Conservation (phyloP, 139 green algal genomes). For the Closterium sp. region DNA sequence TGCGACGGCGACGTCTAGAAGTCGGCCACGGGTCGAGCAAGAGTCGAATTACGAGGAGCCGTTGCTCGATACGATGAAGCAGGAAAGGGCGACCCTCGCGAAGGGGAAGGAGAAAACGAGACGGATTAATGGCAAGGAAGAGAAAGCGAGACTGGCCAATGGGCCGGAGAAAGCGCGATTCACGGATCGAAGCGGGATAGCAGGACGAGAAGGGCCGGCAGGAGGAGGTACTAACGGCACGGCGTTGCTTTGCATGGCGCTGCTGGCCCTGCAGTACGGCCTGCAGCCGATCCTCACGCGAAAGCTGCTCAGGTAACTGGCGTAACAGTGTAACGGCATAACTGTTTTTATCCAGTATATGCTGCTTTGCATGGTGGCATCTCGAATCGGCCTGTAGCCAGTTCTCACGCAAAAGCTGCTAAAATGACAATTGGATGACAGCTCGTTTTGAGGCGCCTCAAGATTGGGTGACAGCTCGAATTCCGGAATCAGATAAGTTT, state of each 20-base stretch:
- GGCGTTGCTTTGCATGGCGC: conserved; percentile 41
- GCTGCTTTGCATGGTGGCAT: conserved; percentile 44
- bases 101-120: background rate
- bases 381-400: conserved; percentile 29
- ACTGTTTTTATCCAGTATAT: too few relatives aligned
- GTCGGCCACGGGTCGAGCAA: background rate
- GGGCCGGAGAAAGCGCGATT: too few relatives aligned
- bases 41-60: background rate
- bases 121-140: background rate
- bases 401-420: conserved; percentile 20
- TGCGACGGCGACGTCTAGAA: background rate
- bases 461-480: too few relatives aligned
- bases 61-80: background rate
- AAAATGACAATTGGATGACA: conserved; percentile 2
- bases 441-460: too few relatives aligned
- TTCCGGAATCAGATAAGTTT: too few relatives aligned
- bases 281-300: conserved; percentile 26
- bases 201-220: too few relatives aligned
- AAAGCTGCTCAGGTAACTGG: conserved; percentile 18
- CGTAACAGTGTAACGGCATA: too few relatives aligned
- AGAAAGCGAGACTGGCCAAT: too few relatives aligned
- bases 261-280: conserved; percentile 41
- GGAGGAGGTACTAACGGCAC: background rate
- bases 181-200: background rate
- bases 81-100: background rate